phyloP scores from a whole-genome alignment of 108 stramenopile species.

The Cyclotella baltica region DNA sequence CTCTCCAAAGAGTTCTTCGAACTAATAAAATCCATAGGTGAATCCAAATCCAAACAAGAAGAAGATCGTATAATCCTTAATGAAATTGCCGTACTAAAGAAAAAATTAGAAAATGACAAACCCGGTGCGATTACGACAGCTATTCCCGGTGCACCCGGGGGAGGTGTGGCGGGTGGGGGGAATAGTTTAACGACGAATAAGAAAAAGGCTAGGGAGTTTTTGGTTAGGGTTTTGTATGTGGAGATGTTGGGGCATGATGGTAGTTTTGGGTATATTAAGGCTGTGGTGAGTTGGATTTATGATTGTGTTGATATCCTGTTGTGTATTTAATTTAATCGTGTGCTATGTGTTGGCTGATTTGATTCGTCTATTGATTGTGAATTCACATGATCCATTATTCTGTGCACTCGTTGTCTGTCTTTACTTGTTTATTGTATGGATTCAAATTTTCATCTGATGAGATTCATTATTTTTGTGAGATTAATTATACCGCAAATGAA shows the following conservation, averaged over 20 bases:
- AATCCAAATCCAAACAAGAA: conserved; percentile 99
- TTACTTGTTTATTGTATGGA: too few species aligned
- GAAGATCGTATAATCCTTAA: conserved; percentile 97
- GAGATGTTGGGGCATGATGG: conserved; percentile 99
- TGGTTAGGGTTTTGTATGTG: conserved; percentile 97
- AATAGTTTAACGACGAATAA: conserved; percentile 66
- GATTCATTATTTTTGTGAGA: too few species aligned
- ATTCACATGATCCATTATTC: too few species aligned
- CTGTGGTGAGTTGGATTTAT: conserved; percentile 62
- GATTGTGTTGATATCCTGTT: conserved; percentile 15
- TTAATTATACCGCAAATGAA: too few species aligned
- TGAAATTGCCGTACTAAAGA: conserved; percentile 91
- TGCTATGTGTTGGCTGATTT: not conserved
- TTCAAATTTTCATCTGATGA: too few species aligned
- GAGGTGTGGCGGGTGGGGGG: conserved; percentile 18
- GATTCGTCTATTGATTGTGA: not conserved
- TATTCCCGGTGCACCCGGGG: conserved; percentile 48
- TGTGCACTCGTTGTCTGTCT: too few species aligned
- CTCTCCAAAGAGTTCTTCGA: conserved; percentile 98
- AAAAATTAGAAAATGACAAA: conserved; percentile 68
- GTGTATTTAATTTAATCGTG: not conserved
- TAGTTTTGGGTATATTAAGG: conserved; percentile 96
- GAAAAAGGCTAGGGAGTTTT: conserved; percentile 96
- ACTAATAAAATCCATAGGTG: conserved; percentile 99
- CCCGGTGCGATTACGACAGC: conserved; percentile 31